Evolutionary conservation across 2,329 filamentous ascomycete genomes (phyloP), one percentile per base, ranked within the genome.

Genomic region (Penicillium vulpinum): DNA sequence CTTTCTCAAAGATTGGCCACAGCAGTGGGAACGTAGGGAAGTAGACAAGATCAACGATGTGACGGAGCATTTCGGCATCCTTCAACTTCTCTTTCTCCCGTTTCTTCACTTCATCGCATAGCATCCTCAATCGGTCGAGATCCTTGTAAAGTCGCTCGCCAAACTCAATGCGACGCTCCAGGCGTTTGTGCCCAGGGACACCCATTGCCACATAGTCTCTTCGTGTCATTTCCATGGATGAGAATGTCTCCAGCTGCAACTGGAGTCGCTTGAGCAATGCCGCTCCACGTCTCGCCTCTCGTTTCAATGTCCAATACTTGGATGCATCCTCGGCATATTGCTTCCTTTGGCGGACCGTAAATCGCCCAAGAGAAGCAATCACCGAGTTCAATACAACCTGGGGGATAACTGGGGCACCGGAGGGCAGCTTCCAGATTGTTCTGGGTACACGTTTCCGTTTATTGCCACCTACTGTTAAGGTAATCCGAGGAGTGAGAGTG

Each of bases 141-240:
- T 97, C 92, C 55, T 68, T 64, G 59, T 70, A 74, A 31, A 77
- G 68, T 38, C 81, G 83, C 64, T 92, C 83, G 8, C 91, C 92
- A 72, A 99, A 99, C 60, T 93, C 90, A 64, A 97, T 92, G 43
- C 94, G 87, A 56, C 92, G 84, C 49, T 88, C 82, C 29, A 99
- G 81, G 47, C 91, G 85, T 26, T 89, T 84, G 67, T 88, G 87
- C 53, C 94, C 94, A 45, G 86, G 87, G 39, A 89, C 87, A 7
- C 94, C 94, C 91, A 97, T 96, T 36, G 89, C 88, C n/a, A 89
- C 89, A 75, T 97, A 99, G 74, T 97, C 93, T 57, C 94, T 88
- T 51, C 94, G 85, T 2, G 94, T 97, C 63, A 99, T 88, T 75
- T 99, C 94, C 89, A 97, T 96, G 0, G 92, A 96, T 7, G 93